A percentile compares a stretch with the other conserved stretches of the same genome.
Conservation (phyloP, 805 yeast species). For the Candida taoyuanica region DNA sequence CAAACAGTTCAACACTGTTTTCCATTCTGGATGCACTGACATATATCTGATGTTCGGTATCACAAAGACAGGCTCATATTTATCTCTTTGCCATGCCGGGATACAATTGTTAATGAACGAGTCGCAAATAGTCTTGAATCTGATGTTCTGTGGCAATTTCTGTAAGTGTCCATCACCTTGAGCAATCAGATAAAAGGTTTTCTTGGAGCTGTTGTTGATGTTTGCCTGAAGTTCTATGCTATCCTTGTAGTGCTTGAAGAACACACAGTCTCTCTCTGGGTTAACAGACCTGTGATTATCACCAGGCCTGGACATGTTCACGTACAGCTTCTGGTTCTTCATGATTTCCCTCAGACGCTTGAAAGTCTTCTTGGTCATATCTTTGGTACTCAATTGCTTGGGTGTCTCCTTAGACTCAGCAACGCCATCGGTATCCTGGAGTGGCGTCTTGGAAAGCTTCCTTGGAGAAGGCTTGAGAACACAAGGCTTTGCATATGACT, state of each 20-base stretch:
- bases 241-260: background rate
- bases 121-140: background rate
- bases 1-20: background rate
- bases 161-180: background rate
- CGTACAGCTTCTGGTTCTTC: slow-evolving; percentile 1
- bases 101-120: background rate
- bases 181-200: background rate
- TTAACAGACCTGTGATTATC: too few relatives aligned
- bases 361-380: background rate
- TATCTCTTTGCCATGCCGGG: background rate
- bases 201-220: background rate
- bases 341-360: background rate
- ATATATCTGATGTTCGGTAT: background rate
- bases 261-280: too few relatives aligned
- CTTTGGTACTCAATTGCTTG: too few relatives aligned
- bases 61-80: background rate
- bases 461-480: background rate
- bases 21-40: background rate
- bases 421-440: too few relatives aligned
- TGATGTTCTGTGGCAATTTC: background rate
- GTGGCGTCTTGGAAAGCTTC: background rate
- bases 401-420: too few relatives aligned
- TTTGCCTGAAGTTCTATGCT: background rate
- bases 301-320: background rate
- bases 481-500: too few relatives aligned